Evolutionary conservation across 768 basidiomycete genomes (phyloP).

Genomic region (Lactifluus piperatus): DNA sequence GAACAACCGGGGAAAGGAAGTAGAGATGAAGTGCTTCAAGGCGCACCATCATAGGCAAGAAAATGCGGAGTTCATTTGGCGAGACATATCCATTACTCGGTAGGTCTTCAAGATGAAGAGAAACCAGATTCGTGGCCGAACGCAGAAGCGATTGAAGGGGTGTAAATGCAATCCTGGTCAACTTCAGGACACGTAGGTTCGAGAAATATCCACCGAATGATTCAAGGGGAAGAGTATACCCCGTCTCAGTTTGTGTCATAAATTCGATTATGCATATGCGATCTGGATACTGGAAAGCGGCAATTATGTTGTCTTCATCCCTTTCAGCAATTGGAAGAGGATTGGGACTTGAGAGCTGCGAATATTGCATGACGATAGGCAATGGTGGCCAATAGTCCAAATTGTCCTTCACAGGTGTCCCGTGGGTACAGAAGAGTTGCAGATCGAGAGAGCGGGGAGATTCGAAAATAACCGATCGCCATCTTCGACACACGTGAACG

Average conservation of each 20-base stretch:
- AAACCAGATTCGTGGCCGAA: not conserved
- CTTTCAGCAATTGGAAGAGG: not conserved
- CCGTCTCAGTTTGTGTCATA: too few relatives aligned
- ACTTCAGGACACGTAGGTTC: too few relatives aligned
- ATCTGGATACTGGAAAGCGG: not conserved
- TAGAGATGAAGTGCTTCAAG: not conserved
- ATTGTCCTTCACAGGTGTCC: not conserved
- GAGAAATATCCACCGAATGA: too few relatives aligned
- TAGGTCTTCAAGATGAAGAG: not conserved
- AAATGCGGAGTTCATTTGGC: not conserved
- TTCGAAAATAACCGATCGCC: not conserved
- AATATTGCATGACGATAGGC: conserved; percentile 4
- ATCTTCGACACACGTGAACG: not conserved
- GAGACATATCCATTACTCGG: not conserved
- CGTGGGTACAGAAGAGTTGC: not conserved
- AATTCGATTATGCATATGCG: not conserved
- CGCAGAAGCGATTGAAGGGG: not conserved
- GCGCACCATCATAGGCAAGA: not conserved
- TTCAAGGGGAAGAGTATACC: too few relatives aligned
- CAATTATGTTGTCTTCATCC: not conserved
- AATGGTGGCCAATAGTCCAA: not conserved
- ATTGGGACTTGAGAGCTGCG: not conserved
- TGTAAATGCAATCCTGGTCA: too few relatives aligned
- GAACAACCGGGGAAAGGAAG: not conserved
- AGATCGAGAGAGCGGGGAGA: not conserved